Percentiles rank a stretch among this genome's conserved stretches.
These are phyloP conservation scores for Panicum hallii DNA, from an alignment of 202 grass and related monocot species.

Conservation along the genomic window DNA sequence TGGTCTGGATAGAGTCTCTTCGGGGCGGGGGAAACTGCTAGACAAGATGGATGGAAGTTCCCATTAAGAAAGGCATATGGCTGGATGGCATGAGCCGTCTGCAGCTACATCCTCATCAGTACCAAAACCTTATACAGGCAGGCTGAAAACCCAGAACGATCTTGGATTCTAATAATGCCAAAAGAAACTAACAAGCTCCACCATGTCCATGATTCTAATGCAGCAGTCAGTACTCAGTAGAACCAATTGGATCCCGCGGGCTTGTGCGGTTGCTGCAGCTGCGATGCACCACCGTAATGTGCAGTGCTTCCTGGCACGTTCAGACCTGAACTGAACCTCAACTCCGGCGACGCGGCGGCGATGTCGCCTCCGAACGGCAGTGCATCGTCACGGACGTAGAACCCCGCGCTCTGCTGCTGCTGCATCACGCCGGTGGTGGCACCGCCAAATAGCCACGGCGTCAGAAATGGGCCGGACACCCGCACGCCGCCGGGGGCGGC, in stretches of 20 bases:
- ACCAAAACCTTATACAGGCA: not conserved
- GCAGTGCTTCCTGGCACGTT: conserved; percentile 20
- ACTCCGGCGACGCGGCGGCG: conserved; percentile 21
- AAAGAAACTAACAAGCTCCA: conserved; percentile 9
- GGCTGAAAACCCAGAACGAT: not conserved
- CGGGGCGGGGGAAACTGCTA: too few species aligned
- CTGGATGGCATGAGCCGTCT: not conserved
- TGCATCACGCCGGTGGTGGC: conserved; percentile 1
- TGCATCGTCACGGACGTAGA: conserved; percentile 40
- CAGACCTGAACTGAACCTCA: conserved; percentile 35
- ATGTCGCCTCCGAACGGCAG: conserved; percentile 32
- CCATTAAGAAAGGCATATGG: not conserved
- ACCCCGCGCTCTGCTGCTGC: conserved; percentile 16
- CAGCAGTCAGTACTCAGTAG: conserved; percentile 53
- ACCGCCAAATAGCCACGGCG: conserved; percentile 16
- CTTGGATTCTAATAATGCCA: conserved; percentile 32
- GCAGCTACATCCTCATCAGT: not conserved
- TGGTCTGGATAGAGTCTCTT: too few species aligned
- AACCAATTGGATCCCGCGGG: conserved; percentile 53
- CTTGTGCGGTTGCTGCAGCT: conserved; percentile 50
- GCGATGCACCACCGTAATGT: conserved; percentile 35
- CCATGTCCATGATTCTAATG: not conserved
- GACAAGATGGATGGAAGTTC: not conserved
- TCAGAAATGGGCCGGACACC: conserved; percentile 1
- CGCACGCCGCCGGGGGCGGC: not conserved